A percentile compares a stretch with the other conserved stretches of the same genome.
These are phyloP conservation scores for Macadamia tetraphylla DNA, from an alignment of 164 flowering plant genomes.

Conservation along the genomic window DNA sequence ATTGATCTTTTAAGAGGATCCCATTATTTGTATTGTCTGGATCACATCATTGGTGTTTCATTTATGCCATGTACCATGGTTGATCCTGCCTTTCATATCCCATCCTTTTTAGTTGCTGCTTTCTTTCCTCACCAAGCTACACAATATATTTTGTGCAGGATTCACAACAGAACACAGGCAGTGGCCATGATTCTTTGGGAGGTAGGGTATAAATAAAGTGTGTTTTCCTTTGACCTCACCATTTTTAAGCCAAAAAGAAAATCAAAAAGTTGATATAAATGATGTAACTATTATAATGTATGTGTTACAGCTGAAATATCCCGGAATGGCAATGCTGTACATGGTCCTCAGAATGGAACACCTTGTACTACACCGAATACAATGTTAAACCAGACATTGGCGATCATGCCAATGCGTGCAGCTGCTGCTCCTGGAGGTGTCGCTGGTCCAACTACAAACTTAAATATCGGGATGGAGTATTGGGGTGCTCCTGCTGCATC, in stretches of 20 bases:
- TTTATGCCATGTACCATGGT: too few species aligned
- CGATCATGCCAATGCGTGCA: conserved; percentile 26
- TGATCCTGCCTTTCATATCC: too few species aligned
- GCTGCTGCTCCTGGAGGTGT: conserved; percentile 50
- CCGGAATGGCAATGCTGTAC: conserved; percentile 46
- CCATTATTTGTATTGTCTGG: too few species aligned
- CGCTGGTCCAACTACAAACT: conserved; percentile 85
- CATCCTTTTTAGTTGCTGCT: too few species aligned
- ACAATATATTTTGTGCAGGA: background rate
- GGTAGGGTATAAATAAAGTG: background rate
- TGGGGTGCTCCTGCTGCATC: conserved; percentile 73
- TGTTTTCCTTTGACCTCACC: background rate
- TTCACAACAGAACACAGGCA: background rate
- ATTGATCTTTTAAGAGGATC: too few species aligned
- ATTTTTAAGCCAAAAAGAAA: background rate
- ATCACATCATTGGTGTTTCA: too few species aligned
- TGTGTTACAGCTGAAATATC: conserved; percentile 39
- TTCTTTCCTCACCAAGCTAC: background rate
- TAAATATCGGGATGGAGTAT: conserved; percentile 96
- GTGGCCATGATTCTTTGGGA: background rate
- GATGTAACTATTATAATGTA: background rate
- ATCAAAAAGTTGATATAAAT: background rate
- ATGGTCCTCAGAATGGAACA: conserved; percentile 48
- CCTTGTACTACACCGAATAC: conserved; percentile 35
- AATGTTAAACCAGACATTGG: conserved; percentile 37